Evolutionary conservation across 139 green algal genomes (phyloP).

Genomic region (Raphidocelis subcapitata): DNA sequence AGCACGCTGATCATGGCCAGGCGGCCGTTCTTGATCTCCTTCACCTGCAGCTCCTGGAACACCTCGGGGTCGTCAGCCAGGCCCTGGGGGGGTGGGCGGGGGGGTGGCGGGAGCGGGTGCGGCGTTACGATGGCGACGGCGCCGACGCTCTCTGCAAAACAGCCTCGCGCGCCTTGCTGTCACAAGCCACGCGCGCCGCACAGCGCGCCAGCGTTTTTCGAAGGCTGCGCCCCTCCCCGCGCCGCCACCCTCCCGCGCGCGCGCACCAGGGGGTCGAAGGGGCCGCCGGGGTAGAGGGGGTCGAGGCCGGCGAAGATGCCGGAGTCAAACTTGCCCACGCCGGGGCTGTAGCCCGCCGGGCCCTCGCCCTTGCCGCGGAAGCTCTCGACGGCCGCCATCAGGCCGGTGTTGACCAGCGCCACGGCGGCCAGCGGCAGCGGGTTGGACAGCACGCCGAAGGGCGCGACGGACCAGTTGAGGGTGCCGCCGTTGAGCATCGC

Average conservation of each 20-base stretch:
- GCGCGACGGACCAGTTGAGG: conserved; percentile 95
- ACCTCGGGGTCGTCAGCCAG: conserved; percentile 91
- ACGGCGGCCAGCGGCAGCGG: conserved; percentile 86
- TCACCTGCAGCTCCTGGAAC: conserved; percentile 93
- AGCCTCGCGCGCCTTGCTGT: too few relatives aligned
- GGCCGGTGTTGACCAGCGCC: conserved; percentile 74
- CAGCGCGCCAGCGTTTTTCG: too few relatives aligned
- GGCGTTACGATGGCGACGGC: too few relatives aligned
- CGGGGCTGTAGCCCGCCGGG: conserved; percentile 87
- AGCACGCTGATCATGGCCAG: conserved; percentile 91
- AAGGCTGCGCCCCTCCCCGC: too few relatives aligned
- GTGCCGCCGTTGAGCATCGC: conserved; percentile 92
- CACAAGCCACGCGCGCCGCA: too few relatives aligned
- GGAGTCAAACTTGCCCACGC: conserved; percentile 91
- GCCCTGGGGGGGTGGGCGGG: conserved; percentile 25
- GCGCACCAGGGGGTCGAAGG: conserved; percentile 90
- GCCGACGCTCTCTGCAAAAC: too few relatives aligned
- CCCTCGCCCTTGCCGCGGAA: conserved; percentile 78
- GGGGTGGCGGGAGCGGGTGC: too few relatives aligned
- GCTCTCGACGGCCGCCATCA: conserved; percentile 89
- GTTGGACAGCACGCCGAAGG: conserved; percentile 85
- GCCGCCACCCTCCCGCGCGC: too few relatives aligned
- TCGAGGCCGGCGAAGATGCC: conserved; percentile 87
- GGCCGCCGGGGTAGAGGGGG: conserved; percentile 90
- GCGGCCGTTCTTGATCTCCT: conserved; percentile 98